These are phyloP conservation scores for Ciborinia camelliae DNA, from an alignment of 2,329 filamentous ascomycete genomes.

Conservation along the genomic window DNA sequence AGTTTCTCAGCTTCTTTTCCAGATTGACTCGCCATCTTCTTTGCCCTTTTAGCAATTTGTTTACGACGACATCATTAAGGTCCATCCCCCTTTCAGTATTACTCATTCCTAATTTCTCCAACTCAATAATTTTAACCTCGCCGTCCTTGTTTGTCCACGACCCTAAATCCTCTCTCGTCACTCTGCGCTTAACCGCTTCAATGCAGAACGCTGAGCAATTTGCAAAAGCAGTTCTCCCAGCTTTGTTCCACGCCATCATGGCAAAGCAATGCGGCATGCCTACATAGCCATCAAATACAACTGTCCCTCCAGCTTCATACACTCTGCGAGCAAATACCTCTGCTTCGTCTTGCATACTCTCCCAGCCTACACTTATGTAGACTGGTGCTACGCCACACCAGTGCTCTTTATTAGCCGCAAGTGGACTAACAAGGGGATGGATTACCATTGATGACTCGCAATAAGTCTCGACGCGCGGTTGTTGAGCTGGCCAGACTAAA, in stretches of 20 bases:
- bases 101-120: conserved; percentile 7
- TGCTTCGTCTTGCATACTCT: conserved; percentile 67
- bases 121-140: not conserved
- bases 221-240: conserved; percentile 12
- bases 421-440: conserved; percentile 67
- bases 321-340: conserved; percentile 57
- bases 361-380: conserved; percentile 67
- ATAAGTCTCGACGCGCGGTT: conserved; percentile 54
- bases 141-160: conserved; percentile 12
- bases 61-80: conserved; percentile 8
- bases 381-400: conserved; percentile 65
- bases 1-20: conserved; percentile 7
- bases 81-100: conserved; percentile 8
- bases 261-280: conserved; percentile 78
- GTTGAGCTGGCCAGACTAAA: conserved; percentile 54
- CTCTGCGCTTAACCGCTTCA: not conserved
- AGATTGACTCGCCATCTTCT: conserved; percentile 8
- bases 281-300: conserved; percentile 70
- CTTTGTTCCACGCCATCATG: conserved; percentile 40
- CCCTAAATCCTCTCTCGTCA: not conserved
- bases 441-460: conserved; percentile 50
- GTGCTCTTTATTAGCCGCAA: conserved; percentile 46
- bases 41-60: conserved; percentile 1
- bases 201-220: conserved; percentile 13
- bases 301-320: conserved; percentile 52